phyloP scores from a whole-genome alignment of 192 early-diverging fungal species.

The Linnemannia zychae region DNA sequence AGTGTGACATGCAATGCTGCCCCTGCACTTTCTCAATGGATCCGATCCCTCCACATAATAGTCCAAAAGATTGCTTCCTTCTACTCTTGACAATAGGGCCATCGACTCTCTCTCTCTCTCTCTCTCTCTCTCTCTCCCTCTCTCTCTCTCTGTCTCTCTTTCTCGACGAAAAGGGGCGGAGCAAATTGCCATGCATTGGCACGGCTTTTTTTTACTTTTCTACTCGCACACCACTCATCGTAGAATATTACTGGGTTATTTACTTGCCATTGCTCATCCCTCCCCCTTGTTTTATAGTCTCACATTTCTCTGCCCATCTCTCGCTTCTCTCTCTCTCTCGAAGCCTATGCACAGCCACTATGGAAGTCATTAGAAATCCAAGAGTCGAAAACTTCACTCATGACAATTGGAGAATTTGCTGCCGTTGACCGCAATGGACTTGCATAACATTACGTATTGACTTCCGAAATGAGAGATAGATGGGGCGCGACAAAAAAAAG shows the following conservation, averaged over 20 bases:
- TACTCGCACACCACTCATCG: too few relatives aligned
- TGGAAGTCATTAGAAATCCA: neutral
- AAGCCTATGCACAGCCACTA: neutral
- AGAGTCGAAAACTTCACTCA: neutral
- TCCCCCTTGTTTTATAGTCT: neutral
- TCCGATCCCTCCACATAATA: neutral
- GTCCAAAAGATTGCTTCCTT: neutral
- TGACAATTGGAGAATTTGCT: neutral
- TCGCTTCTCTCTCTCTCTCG: neutral
- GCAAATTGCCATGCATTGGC: neutral
- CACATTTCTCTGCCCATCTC: neutral
- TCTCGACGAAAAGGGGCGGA: neutral
- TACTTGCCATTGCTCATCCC: neutral
- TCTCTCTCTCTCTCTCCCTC: too few relatives aligned
- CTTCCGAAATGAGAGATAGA: too few relatives aligned
- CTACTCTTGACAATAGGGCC: neutral
- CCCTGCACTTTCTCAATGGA: too few relatives aligned
- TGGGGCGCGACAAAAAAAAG: too few relatives aligned
- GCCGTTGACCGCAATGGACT: too few relatives aligned
- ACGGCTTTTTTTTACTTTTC: too few relatives aligned
- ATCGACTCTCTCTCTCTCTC: conserved; percentile 10
- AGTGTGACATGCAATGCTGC: neutral
- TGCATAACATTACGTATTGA: too few relatives aligned
- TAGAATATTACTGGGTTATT: too few relatives aligned
- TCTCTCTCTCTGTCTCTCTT: neutral